phyloP scores from a whole-genome alignment of 352 stramenopile genomes.

The Globisporangium cystogenes region DNA sequence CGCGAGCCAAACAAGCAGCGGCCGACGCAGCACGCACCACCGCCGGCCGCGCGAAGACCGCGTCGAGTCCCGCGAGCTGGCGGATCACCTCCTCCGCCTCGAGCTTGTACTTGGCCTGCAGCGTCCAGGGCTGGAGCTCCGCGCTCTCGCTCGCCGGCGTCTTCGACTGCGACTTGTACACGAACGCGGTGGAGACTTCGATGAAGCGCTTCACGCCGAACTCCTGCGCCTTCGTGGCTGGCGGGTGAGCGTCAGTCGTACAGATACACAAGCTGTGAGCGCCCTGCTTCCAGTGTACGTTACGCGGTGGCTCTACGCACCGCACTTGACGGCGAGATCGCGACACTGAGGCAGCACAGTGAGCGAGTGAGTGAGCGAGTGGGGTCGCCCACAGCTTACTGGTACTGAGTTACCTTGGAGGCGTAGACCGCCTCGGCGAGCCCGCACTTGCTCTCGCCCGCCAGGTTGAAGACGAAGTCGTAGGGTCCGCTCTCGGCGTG shows the following conservation, averaged over 20 bases:
- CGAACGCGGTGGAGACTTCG: conserved; percentile 84
- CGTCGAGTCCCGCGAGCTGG: conserved; percentile 41
- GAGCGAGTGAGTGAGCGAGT: neutral
- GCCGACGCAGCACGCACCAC: conserved; percentile 33
- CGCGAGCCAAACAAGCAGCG: neutral
- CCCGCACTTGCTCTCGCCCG: conserved; percentile 79
- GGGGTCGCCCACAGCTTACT: neutral
- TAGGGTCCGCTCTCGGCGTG: conserved; percentile 63
- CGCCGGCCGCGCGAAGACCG: conserved; percentile 68
- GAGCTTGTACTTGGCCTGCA: conserved; percentile 85
- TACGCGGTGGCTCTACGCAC: conserved; percentile 45
- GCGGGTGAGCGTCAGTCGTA: neutral
- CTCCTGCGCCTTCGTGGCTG: conserved; percentile 57
- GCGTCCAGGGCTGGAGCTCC: conserved; percentile 72
- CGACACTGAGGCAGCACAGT: conserved; percentile 38
- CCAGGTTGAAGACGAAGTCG: conserved; percentile 84
- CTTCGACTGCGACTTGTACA: conserved; percentile 86
- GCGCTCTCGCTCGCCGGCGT: conserved; percentile 49
- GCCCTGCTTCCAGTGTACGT: neutral
- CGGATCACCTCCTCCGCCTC: conserved; percentile 76
- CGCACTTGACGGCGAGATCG: conserved; percentile 79
- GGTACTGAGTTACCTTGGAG: conserved; percentile 77
- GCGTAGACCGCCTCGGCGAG: conserved; percentile 70
- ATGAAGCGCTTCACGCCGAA: conserved; percentile 74
- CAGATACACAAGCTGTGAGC: neutral